Conservation (phyloP, 306 rosid species). For the Trichosanthes truncata region DNA sequence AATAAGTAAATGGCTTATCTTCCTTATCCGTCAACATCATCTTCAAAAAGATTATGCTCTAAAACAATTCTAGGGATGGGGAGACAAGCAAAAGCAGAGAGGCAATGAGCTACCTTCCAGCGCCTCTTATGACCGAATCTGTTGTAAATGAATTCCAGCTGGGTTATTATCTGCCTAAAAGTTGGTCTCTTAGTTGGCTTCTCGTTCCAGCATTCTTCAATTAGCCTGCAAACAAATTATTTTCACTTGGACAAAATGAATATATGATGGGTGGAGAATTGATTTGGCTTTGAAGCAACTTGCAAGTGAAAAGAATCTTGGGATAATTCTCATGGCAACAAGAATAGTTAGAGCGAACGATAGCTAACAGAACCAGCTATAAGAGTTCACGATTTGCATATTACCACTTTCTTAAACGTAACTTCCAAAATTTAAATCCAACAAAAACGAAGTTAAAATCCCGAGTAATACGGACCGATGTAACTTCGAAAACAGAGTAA, state of each 20-base stretch:
- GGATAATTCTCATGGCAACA: background rate
- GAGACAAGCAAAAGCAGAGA: background rate
- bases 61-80: background rate
- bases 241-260: background rate
- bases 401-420: background rate
- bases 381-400: background rate
- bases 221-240: conserved; percentile 45
- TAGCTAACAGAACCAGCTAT: background rate
- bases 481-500: background rate
- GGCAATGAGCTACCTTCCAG: conserved; percentile 68
- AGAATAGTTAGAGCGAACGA: background rate
- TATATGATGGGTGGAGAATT: background rate
- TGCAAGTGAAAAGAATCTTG: background rate
- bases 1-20: background rate
- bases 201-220: conserved; percentile 89
- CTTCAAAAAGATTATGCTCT: background rate
- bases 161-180: conserved; percentile 66
- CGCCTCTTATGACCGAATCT: conserved; percentile 48
- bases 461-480: background rate
- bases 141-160: conserved; percentile 60
- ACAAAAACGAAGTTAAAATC: conserved; percentile 3
- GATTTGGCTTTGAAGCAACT: background rate
- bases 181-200: conserved; percentile 78
- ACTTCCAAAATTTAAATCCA: background rate
- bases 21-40: background rate